These are phyloP conservation scores for Exophiala spinifera DNA, from an alignment of 2,329 filamentous ascomycete species.

Conservation along the genomic window DNA sequence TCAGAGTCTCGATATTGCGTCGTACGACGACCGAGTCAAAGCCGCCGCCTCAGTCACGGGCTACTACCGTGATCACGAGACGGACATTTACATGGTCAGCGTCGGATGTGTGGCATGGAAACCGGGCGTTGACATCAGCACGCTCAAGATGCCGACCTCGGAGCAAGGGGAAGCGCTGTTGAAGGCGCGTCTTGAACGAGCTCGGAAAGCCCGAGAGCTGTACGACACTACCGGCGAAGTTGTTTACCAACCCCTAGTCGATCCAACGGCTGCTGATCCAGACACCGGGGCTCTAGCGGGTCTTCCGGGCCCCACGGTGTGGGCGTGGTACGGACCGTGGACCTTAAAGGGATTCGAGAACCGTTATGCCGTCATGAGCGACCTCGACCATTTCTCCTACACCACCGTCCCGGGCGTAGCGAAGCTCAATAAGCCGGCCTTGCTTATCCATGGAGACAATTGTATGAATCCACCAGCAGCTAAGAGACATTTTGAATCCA, in stretches of 20 bases:
- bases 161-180: constrained; percentile 33
- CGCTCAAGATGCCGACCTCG: constrained; percentile 32
- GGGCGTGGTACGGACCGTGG: constrained; percentile 35
- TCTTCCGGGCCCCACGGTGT: constrained; percentile 32
- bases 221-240: constrained; percentile 33
- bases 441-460: constrained; percentile 34
- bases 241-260: constrained; percentile 31
- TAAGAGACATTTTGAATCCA: constrained; percentile 31
- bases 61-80: constrained; percentile 33
- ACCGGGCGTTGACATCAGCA: constrained; percentile 29
- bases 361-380: constrained; percentile 34
- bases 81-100: constrained; percentile 35
- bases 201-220: constrained; percentile 29
- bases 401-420: constrained; percentile 32
- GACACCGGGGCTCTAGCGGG: constrained; percentile 29
- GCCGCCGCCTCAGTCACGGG: constrained; percentile 25
- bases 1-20: constrained; percentile 33
- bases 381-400: constrained; percentile 34
- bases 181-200: constrained; percentile 29
- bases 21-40: constrained; percentile 27
- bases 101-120: constrained; percentile 31
- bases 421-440: constrained; percentile 32
- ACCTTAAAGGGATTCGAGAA: constrained; percentile 33
- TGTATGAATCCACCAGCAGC: constrained; percentile 34
- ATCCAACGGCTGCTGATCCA: constrained; percentile 29